Base-by-base conservation (phyloP, 305 asterid genomes). In the Fraxinus paxiana region DNA sequence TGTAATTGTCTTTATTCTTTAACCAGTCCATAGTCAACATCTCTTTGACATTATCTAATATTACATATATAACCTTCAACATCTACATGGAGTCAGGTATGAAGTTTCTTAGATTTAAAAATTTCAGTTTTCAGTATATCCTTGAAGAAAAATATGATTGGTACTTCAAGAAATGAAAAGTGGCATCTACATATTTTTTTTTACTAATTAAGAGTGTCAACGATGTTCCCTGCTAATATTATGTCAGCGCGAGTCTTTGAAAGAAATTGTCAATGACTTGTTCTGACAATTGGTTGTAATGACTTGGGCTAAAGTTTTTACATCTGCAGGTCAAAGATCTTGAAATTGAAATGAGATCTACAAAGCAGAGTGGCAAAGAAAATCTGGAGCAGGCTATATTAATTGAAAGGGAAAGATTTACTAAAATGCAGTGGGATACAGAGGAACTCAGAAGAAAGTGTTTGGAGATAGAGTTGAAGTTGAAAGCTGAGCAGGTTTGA, bases 371-470 rank as follows among this genome's bases (percentile, higher is more conserved):
- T 76, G 83, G 85, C 79, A 87, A 90, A 86, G 96, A 87, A 85
- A 91, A 87, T 78, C 43, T 90, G 85, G 90, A 91, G 89, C 90
- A 88, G 80, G 92, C 89, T 73, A 80, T 89, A 78, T 30, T 65
- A n/a, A 22, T 71, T 72, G 96, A 90, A 87, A 87, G 81, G 83
- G 97, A 89, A 80, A 89, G 87, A 46, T 81, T 82, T 86, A 88
- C 87, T 61, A 88, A 91, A 81, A 81, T 88, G 84, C 94, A 89
- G 78, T 89, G 96, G 92, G 96, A 91, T 84, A 88, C 88, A 87
- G 93, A 91, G 80, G 96, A 91, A 85, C 87, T 90, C 79, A 83
- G 88, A 84, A 84, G 87, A 77, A 87, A 87, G 82, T 85, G 84
- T 78, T 48, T 85, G 85, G 96, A 90, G 74, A 82, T 86, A 88